These are phyloP conservation scores for Annulohypoxylon maeteangense DNA, from an alignment of 495 filamentous ascomycete genomes.

Conservation along the genomic window DNA sequence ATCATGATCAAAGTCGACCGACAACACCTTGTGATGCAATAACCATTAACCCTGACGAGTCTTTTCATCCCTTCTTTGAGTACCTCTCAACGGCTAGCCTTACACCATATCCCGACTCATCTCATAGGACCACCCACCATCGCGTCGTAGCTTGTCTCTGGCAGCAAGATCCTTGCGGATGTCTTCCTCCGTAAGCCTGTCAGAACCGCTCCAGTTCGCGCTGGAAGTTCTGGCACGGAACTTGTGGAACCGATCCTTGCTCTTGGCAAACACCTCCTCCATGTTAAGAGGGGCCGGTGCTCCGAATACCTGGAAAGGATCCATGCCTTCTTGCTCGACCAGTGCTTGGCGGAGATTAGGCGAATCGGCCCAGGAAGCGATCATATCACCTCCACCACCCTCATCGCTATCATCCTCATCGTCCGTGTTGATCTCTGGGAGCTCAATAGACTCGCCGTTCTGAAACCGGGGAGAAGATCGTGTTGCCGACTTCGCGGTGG, in stretches of 20 bases:
- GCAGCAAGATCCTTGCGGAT: slow-evolving; percentile 82
- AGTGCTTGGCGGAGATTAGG: slow-evolving; percentile 78
- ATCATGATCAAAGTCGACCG: slow-evolving; percentile 30
- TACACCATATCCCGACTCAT: slow-evolving; percentile 56
- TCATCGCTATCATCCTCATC: slow-evolving; percentile 84
- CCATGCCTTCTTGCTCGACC: slow-evolving; percentile 78
- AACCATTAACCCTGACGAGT: background rate
- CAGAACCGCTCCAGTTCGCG: slow-evolving; percentile 90
- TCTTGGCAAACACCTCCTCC: slow-evolving; percentile 92
- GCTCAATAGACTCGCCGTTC: slow-evolving; percentile 80
- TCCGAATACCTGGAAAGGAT: slow-evolving; percentile 90
- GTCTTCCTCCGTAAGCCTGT: slow-evolving; percentile 90
- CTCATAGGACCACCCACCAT: slow-evolving; percentile 87
- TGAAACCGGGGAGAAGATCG: slow-evolving; percentile 82
- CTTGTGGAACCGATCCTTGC: slow-evolving; percentile 80
- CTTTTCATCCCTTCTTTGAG: background rate
- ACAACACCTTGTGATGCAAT: slow-evolving; percentile 43
- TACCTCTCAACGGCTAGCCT: background rate
- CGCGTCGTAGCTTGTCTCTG: slow-evolving; percentile 79
- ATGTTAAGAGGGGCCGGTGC: slow-evolving; percentile 85
- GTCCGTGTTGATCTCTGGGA: slow-evolving; percentile 90
- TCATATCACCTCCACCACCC: slow-evolving; percentile 61
- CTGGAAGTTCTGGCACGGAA: slow-evolving; percentile 90
- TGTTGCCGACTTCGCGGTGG: slow-evolving; percentile 62
- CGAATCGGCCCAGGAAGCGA: slow-evolving; percentile 85